These are phyloP conservation scores for Pseudoneurospora amorphoporcata DNA, from an alignment of 495 filamentous ascomycete genomes.

Conservation along the genomic window DNA sequence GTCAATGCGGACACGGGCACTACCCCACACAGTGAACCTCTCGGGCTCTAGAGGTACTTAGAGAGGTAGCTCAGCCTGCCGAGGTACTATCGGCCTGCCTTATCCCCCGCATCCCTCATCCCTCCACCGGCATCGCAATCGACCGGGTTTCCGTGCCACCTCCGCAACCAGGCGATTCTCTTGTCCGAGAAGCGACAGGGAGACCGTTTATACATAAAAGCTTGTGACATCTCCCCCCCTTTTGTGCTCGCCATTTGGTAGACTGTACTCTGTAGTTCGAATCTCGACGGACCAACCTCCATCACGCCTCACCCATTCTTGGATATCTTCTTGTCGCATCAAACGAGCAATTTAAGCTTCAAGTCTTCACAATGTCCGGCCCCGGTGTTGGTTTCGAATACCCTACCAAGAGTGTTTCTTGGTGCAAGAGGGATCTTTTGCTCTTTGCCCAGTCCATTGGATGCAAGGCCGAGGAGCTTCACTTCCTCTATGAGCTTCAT, in stretches of 20 bases:
- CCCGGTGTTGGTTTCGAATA: slow-evolving; percentile 76
- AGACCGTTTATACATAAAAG: background rate
- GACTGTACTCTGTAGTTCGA: background rate
- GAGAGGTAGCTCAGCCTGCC: background rate
- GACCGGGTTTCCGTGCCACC: background rate
- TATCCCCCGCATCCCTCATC: background rate
- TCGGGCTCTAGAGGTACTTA: background rate
- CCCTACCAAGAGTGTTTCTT: slow-evolving; percentile 58
- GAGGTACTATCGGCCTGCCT: background rate
- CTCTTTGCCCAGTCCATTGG: slow-evolving; percentile 86
- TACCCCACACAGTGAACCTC: background rate
- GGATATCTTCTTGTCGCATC: background rate
- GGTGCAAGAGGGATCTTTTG: slow-evolving; percentile 77
- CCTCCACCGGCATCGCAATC: background rate
- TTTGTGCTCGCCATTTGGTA: background rate
- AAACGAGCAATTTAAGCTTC: background rate
- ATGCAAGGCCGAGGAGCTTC: slow-evolving; percentile 71
- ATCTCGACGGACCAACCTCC: background rate
- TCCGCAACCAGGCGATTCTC: background rate
- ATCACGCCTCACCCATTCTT: background rate
- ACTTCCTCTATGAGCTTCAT: slow-evolving; percentile 83
- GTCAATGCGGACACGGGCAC: background rate
- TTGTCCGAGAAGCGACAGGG: background rate
- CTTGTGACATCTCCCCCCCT: background rate
- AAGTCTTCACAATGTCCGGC: slow-evolving; percentile 28